These are phyloP conservation scores for Mycena venus DNA, from an alignment of 768 basidiomycete genomes.

Conservation along the genomic window DNA sequence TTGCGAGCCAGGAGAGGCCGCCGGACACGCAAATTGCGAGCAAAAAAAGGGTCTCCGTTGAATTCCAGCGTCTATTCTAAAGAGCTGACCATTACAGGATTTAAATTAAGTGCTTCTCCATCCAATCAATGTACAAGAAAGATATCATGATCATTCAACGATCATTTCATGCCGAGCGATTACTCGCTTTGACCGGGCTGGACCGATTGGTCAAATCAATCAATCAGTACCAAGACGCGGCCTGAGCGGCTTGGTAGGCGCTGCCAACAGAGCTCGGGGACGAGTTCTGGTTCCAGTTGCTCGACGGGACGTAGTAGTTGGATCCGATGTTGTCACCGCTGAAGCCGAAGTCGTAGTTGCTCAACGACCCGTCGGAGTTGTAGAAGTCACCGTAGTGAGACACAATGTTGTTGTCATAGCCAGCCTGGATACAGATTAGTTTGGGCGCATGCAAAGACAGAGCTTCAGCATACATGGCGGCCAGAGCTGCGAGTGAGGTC, in stretches of 20 bases:
- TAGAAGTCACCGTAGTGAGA: slow-evolving; percentile 44
- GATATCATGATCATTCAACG: neutral
- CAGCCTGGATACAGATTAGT: slow-evolving; percentile 30
- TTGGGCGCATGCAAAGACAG: neutral
- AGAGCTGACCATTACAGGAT: neutral
- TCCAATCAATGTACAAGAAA: neutral
- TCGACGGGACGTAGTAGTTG: slow-evolving; percentile 41
- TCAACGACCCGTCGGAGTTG: slow-evolving; percentile 46
- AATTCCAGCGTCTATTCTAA: neutral
- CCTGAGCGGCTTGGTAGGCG: slow-evolving; percentile 37
- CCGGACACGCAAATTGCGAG: neutral
- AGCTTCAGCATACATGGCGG: slow-evolving; percentile 26
- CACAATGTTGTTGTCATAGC: slow-evolving; percentile 48
- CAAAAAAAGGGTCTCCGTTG: neutral
- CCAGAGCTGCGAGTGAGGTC: slow-evolving; percentile 48
- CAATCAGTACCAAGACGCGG: slow-evolving; percentile 21
- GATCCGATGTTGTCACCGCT: slow-evolving; percentile 45
- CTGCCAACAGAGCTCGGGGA: slow-evolving; percentile 40
- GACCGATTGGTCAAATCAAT: neutral
- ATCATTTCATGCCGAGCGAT: neutral
- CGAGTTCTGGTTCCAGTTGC: slow-evolving; percentile 44
- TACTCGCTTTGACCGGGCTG: neutral
- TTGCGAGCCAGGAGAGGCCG: too few species aligned
- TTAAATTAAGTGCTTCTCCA: neutral
- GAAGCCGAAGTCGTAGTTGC: slow-evolving; percentile 48